Percentiles rank a stretch among this genome's conserved stretches.
Conservation (phyloP, 768 basidiomycete species). For the Paxillus rubicundulus region DNA sequence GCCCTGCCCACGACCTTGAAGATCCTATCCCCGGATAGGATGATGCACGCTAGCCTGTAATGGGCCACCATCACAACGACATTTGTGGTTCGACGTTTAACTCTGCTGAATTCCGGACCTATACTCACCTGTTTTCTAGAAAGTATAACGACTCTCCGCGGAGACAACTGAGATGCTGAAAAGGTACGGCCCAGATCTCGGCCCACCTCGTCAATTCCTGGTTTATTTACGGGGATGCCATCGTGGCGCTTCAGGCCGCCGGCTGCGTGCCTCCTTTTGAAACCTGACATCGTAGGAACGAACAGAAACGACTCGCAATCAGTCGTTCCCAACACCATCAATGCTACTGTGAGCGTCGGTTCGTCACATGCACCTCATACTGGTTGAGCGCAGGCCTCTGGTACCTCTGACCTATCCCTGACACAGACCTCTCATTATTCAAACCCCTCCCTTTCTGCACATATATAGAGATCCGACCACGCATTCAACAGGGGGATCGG, state of each 20-base stretch:
- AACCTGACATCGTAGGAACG: background rate
- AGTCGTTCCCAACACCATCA: background rate
- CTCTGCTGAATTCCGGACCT: background rate
- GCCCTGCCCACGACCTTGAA: background rate
- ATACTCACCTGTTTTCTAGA: background rate
- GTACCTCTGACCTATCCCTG: background rate
- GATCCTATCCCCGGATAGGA: background rate
- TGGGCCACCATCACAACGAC: background rate
- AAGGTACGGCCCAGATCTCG: background rate
- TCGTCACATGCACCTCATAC: background rate
- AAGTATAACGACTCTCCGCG: conserved; percentile 1
- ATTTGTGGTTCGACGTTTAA: background rate
- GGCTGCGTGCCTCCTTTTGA: background rate
- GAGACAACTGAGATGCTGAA: background rate
- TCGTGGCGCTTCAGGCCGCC: conserved; percentile 1
- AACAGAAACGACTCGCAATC: background rate
- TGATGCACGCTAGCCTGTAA: background rate
- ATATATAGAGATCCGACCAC: too few species aligned
- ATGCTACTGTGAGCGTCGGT: background rate
- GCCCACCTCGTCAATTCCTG: conserved; percentile 2
- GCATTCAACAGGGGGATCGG: too few species aligned
- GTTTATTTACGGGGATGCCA: background rate
- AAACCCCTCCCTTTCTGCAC: too few species aligned
- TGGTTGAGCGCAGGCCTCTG: background rate
- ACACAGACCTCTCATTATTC: background rate